Conservation (phyloP, 805 yeast genomes). For the Sugiyamaella qingdaonensis region DNA sequence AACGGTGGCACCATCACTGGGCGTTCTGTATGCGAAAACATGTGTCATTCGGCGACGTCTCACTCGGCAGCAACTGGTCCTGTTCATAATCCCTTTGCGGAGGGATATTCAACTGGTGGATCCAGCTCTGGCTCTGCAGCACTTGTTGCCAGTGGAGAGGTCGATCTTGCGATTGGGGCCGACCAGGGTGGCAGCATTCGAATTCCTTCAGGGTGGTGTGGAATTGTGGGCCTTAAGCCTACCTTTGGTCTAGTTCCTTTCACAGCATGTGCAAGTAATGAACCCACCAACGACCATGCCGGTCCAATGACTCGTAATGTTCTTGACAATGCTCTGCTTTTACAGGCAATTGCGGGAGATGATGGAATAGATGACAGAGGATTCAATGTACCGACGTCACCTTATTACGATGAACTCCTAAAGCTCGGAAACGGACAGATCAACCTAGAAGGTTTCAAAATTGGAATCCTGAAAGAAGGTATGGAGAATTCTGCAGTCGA, state of each 20-base stretch:
- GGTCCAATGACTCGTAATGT: constrained; percentile 39
- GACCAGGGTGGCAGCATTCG: constrained; percentile 55
- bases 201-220: constrained; percentile 44
- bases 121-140: constrained; percentile 55
- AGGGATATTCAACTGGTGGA: constrained; percentile 43
- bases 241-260: constrained; percentile 56
- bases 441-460: constrained; percentile 29
- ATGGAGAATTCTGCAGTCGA: constrained; percentile 34
- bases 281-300: constrained; percentile 35
- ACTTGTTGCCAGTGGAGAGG: constrained; percentile 43
- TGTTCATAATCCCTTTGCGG: constrained; percentile 42
- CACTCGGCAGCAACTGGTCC: constrained; percentile 40
- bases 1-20: constrained; percentile 37
- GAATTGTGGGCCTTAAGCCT: constrained; percentile 48
- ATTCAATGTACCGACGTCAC: constrained; percentile 23
- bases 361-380: constrained; percentile 37
- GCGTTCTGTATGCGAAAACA: constrained; percentile 37
- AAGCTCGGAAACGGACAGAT: constrained; percentile 8
- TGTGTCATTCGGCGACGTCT: constrained; percentile 33
- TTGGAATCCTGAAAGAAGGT: constrained; percentile 36
- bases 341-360: constrained; percentile 36
- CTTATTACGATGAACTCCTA: constrained; percentile 22
- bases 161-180: constrained; percentile 49
- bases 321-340: constrained; percentile 32
- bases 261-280: constrained; percentile 37